These are phyloP conservation scores for Ustilago curta DNA, from an alignment of 1,284 basidiomycete genomes.

Conservation along the genomic window DNA sequence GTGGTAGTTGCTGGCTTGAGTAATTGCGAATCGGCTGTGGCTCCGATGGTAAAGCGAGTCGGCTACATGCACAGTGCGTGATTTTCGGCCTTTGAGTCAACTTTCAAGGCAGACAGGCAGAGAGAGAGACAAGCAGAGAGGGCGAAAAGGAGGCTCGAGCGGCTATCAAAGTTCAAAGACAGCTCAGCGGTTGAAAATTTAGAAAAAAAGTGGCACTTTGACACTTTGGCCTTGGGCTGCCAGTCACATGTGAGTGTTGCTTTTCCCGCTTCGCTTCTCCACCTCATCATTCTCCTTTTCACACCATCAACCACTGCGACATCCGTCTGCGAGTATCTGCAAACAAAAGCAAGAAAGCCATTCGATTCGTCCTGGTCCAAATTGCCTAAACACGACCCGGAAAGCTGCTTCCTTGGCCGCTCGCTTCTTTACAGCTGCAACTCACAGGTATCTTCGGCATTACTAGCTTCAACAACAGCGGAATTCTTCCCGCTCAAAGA, in stretches of 20 bases:
- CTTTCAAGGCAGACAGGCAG: background rate
- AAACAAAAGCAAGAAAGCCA: background rate
- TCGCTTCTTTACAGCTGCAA: no score
- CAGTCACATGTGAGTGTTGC: no score
- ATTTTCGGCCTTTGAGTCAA: background rate
- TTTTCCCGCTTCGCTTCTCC: background rate
- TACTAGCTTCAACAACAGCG: no score
- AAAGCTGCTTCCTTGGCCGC: background rate
- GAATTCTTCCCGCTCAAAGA: no score
- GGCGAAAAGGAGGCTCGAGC: conserved; percentile 23
- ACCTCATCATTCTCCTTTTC: background rate
- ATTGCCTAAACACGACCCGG: no score
- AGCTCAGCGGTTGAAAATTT: background rate
- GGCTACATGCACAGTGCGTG: conserved; percentile 11
- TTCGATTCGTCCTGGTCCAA: no score
- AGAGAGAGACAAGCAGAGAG: background rate
- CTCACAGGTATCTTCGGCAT: no score
- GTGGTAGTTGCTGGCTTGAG: background rate
- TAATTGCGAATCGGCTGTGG: conserved; percentile 1
- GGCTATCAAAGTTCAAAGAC: conserved; percentile 14
- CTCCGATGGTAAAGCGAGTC: background rate
- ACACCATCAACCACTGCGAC: background rate
- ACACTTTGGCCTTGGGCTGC: background rate
- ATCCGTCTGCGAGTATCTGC: conserved; percentile 3
- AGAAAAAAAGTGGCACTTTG: conserved; percentile 3